Evolutionary conservation across 31 red algal genomes (phyloP).

Genomic region (Bonnemaisonia californica): DNA sequence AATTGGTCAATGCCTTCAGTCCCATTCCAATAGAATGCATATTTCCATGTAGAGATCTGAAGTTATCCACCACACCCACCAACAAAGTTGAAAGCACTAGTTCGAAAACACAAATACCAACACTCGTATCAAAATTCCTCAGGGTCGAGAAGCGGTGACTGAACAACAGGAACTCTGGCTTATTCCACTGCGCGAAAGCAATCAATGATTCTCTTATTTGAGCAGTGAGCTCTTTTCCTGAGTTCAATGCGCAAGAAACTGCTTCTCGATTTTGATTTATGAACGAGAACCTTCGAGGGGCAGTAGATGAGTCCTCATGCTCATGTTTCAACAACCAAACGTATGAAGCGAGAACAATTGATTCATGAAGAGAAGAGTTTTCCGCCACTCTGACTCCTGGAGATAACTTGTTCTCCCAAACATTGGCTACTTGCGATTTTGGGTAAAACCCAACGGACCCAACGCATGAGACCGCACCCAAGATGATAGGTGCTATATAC

Average conservation of each 20-base stretch:
- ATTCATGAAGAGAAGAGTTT: conserved; percentile 3
- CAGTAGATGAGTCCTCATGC: conserved; percentile 7
- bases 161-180: conserved; percentile 10
- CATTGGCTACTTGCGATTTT: neutral
- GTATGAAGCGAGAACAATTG: conserved; percentile 27
- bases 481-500: conserved; percentile 49
- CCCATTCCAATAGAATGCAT: neutral
- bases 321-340: conserved; percentile 62
- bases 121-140: neutral
- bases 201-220: conserved; percentile 12
- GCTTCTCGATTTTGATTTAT: conserved; percentile 49
- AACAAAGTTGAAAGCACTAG: neutral
- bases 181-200: conserved; percentile 17
- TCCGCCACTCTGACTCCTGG: conserved; percentile 41
- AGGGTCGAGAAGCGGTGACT: neutral
- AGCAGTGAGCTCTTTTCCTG: neutral
- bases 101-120: neutral
- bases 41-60: neutral
- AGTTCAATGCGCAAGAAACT: conserved; percentile 17
- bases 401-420: conserved; percentile 46
- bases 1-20: neutral
- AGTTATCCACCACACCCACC: neutral
- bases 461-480: conserved; percentile 50
- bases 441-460: neutral
- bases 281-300: conserved; percentile 2